phyloP scores from a whole-genome alignment of 768 basidiomycete species.

The Podaxis sp. region DNA sequence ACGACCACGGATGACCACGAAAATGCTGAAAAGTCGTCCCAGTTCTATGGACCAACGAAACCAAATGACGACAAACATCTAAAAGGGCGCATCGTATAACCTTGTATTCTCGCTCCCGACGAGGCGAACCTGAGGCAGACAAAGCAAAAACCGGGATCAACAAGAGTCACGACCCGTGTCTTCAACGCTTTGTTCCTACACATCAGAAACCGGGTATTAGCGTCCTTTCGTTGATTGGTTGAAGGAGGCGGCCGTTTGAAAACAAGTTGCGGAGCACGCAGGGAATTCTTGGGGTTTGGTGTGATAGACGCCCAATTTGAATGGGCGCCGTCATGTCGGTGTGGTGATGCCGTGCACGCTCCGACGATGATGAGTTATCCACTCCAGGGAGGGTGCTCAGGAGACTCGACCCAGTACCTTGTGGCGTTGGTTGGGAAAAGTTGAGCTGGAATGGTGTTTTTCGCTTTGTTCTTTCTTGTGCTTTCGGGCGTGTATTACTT shows the following conservation, averaged over 20 bases:
- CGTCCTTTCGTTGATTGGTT: neutral
- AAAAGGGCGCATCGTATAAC: neutral
- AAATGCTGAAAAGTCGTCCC: neutral
- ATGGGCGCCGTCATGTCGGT: too few species aligned
- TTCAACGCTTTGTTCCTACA: neutral
- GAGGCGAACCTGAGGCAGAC: neutral
- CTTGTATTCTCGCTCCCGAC: neutral
- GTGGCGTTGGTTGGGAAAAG: too few species aligned
- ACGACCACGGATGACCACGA: neutral
- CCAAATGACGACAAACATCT: neutral
- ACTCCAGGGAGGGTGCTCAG: too few species aligned
- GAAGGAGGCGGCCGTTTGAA: neutral
- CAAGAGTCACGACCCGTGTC: too few species aligned
- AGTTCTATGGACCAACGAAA: slow-evolving; percentile 2
- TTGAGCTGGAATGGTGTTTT: too few species aligned
- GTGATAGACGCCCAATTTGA: neutral
- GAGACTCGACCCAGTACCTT: too few species aligned
- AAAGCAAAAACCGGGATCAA: neutral
- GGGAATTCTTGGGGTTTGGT: neutral
- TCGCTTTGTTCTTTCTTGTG: too few species aligned
- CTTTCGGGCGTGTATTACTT: too few species aligned
- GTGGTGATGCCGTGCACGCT: too few species aligned
- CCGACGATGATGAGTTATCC: too few species aligned
- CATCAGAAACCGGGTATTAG: neutral
- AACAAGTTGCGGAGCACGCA: too few species aligned